Percentiles rank a stretch among this genome's conserved stretches.
Evolutionary conservation across 108 stramenopile species (phyloP).

Genomic region (Skeletonema marinoi): DNA sequence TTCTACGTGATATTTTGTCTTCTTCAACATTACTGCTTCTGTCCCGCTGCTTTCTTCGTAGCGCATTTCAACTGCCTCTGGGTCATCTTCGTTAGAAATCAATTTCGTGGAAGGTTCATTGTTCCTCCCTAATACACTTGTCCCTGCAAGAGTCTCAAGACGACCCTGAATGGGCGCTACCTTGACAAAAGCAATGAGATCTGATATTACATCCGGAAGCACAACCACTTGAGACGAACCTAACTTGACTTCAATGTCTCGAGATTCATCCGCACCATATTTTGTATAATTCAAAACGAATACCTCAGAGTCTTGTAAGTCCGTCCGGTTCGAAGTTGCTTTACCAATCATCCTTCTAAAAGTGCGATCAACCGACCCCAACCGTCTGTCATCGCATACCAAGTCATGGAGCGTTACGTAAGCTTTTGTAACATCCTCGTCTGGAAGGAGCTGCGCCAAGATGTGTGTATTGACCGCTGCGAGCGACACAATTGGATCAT

Average conservation of each 20-base stretch:
- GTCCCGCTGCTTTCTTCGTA: slow-evolving; percentile 6
- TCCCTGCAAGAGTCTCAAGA: background rate
- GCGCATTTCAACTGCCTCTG: slow-evolving; percentile 38
- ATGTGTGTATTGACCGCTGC: slow-evolving; percentile 66
- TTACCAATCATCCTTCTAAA: slow-evolving; percentile 70
- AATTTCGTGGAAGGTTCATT: slow-evolving; percentile 8
- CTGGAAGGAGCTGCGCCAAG: slow-evolving; percentile 50
- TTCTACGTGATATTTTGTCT: slow-evolving; percentile 37
- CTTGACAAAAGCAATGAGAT: slow-evolving; percentile 65
- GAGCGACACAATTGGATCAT: slow-evolving; percentile 61
- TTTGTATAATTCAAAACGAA: slow-evolving; percentile 66
- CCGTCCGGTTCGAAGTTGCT: slow-evolving; percentile 4
- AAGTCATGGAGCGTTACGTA: slow-evolving; percentile 68
- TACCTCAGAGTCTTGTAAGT: slow-evolving; percentile 39
- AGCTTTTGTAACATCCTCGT: slow-evolving; percentile 44
- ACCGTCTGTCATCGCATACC: slow-evolving; percentile 67
- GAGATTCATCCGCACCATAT: slow-evolving; percentile 33
- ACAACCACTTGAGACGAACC: slow-evolving; percentile 80
- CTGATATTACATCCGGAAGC: slow-evolving; percentile 75
- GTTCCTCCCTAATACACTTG: background rate
- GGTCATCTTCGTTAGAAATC: slow-evolving; percentile 24
- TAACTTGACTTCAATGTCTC: slow-evolving; percentile 55
- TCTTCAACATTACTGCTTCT: slow-evolving; percentile 13
- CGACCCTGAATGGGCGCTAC: slow-evolving; percentile 10
- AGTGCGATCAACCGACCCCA: slow-evolving; percentile 37